These are phyloP conservation scores for Thalassiosira delicatula DNA, from an alignment of 352 stramenopile genomes.

Conservation along the genomic window DNA sequence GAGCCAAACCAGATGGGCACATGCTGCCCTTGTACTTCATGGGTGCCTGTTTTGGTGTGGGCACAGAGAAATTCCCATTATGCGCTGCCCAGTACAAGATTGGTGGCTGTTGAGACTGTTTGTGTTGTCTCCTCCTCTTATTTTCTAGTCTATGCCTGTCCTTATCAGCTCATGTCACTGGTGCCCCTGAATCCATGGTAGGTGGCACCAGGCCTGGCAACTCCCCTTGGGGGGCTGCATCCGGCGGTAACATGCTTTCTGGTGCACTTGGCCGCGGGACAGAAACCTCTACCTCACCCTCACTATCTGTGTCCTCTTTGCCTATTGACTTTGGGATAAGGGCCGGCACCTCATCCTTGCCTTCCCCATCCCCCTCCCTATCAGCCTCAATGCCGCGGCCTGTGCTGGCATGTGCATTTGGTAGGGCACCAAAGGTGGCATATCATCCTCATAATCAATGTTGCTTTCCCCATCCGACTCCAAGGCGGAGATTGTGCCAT, in stretches of 20 bases:
- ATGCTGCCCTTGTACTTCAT: background rate
- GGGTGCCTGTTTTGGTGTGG: background rate
- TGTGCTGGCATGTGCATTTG: too few relatives aligned
- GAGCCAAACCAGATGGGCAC: constrained; percentile 3
- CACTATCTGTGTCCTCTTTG: background rate
- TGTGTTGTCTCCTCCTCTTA: background rate
- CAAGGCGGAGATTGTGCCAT: background rate
- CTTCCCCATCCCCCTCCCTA: background rate
- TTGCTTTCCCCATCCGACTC: too few relatives aligned
- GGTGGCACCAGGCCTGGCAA: background rate
- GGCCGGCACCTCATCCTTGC: background rate
- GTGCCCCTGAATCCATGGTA: background rate
- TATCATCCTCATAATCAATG: too few relatives aligned
- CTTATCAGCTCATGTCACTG: background rate
- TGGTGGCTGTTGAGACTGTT: background rate
- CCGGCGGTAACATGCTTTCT: background rate
- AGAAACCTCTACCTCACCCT: background rate
- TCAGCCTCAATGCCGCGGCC: too few relatives aligned
- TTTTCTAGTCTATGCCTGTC: background rate
- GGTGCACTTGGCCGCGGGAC: background rate
- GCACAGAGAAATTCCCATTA: background rate
- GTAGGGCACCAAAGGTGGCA: too few relatives aligned
- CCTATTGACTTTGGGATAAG: background rate
- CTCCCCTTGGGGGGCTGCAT: background rate
- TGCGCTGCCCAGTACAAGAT: background rate